These are phyloP conservation scores for Scutellaria baicalensis DNA, from an alignment of 257 asterid genomes.

Conservation along the genomic window DNA sequence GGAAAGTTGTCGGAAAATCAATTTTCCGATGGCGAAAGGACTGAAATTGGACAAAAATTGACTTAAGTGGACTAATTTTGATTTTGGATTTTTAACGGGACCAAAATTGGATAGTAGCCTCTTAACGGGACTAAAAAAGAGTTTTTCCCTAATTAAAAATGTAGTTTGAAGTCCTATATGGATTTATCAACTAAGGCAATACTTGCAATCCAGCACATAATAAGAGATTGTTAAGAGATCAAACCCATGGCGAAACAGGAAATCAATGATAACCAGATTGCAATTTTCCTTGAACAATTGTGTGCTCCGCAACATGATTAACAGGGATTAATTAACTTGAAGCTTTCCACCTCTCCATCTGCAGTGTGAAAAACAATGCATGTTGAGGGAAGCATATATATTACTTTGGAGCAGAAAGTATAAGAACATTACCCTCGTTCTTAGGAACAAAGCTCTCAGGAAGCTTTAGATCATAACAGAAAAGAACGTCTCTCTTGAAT, in stretches of 20 bases:
- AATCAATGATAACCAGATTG: constrained; percentile 80
- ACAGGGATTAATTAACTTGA: constrained; percentile 55
- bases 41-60: no score
- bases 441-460: constrained; percentile 64
- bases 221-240: constrained; percentile 11
- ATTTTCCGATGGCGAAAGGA: no score
- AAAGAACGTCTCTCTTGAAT: constrained; percentile 87
- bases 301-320: constrained; percentile 55
- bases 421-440: constrained; percentile 54
- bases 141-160: no score
- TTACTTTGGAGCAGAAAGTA: neutral
- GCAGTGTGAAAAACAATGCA: constrained; percentile 10
- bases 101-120: no score
- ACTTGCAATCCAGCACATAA: neutral
- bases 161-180: neutral
- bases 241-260: constrained; percentile 93
- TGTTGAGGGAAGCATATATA: neutral
- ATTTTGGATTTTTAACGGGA: no score
- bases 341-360: constrained; percentile 99
- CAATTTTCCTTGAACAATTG: constrained; percentile 64
- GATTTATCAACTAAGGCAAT: neutral
- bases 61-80: no score
- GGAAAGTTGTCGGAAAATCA: no score
- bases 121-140: no score
- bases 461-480: constrained; percentile 89